phyloP scores from a whole-genome alignment of 345 rosid species.

The Moricandia moricandioides region DNA sequence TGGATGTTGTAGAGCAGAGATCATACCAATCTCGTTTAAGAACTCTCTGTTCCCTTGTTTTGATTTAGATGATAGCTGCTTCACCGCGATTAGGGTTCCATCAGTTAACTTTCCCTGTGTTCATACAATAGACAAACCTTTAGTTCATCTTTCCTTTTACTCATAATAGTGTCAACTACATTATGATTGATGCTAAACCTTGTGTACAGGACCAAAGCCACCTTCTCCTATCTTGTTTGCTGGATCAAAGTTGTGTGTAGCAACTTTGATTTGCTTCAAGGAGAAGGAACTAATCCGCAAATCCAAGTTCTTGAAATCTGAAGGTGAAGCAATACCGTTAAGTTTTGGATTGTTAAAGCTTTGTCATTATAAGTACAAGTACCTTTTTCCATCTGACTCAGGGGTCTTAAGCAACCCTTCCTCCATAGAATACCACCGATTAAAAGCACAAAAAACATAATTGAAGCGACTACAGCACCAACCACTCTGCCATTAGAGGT shows the following conservation, averaged over 20 bases:
- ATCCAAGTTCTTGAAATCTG: slow-evolving; percentile 45
- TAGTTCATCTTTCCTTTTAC: neutral
- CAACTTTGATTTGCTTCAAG: slow-evolving; percentile 48
- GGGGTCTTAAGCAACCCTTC: slow-evolving; percentile 40
- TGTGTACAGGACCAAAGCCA: slow-evolving; percentile 69
- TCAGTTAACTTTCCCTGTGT: slow-evolving; percentile 46
- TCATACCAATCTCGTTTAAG: slow-evolving; percentile 56
- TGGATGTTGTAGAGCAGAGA: slow-evolving; percentile 57
- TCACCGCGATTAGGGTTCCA: slow-evolving; percentile 57
- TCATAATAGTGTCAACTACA: neutral
- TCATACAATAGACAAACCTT: slow-evolving; percentile 3
- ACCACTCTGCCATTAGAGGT: slow-evolving; percentile 25
- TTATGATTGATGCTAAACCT: slow-evolving; percentile 38
- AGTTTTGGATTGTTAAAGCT: neutral
- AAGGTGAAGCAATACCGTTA: neutral
- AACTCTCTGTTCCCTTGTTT: slow-evolving; percentile 62
- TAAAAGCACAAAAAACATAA: slow-evolving; percentile 32
- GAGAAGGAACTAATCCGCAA: slow-evolving; percentile 49
- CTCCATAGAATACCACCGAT: slow-evolving; percentile 47
- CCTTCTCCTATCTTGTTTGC: slow-evolving; percentile 65
- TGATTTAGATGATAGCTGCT: slow-evolving; percentile 50
- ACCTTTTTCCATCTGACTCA: slow-evolving; percentile 43
- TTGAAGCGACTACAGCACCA: slow-evolving; percentile 36
- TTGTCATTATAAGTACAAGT: neutral
- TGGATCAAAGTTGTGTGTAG: slow-evolving; percentile 52